These are phyloP conservation scores for Speleostelium caveatum DNA, from an alignment of 78 protist genomes.

Conservation along the genomic window DNA sequence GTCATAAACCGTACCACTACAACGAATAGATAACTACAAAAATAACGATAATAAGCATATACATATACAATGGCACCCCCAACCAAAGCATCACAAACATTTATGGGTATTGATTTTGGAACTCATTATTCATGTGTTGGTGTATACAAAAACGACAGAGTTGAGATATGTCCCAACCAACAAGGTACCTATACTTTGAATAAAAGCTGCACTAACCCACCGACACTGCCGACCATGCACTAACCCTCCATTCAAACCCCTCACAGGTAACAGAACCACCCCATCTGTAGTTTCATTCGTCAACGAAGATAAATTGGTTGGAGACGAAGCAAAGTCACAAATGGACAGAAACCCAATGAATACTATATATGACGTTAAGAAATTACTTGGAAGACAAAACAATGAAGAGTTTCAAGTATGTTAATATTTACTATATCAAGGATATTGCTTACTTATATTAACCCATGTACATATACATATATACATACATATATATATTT, in stretches of 20 bases:
- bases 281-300: slow-evolving; percentile 96
- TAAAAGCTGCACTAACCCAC: too few species aligned
- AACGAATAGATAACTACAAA: too few species aligned
- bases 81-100: neutral
- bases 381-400: slow-evolving; percentile 76
- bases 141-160: slow-evolving; percentile 87
- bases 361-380: slow-evolving; percentile 94
- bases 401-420: slow-evolving; percentile 89
- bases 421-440: slow-evolving; percentile 36
- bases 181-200: too few species aligned
- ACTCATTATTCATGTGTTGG: slow-evolving; percentile 94
- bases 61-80: neutral
- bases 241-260: too few species aligned
- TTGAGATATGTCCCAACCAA: slow-evolving; percentile 96
- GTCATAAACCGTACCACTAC: too few species aligned
- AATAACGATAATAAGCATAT: too few species aligned
- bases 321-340: slow-evolving; percentile 96
- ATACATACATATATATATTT: neutral
- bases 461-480: neutral
- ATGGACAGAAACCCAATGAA: slow-evolving; percentile 91
- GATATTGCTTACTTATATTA: neutral
- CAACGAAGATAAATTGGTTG: slow-evolving; percentile 85
- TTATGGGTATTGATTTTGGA: slow-evolving; percentile 96
- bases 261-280: slow-evolving; percentile 96
- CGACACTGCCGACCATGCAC: too few species aligned